A percentile compares a stretch with the other conserved stretches of the same genome.
These are phyloP conservation scores for Hebeloma cylindrosporum DNA, from an alignment of 768 basidiomycete species.

Conservation along the genomic window DNA sequence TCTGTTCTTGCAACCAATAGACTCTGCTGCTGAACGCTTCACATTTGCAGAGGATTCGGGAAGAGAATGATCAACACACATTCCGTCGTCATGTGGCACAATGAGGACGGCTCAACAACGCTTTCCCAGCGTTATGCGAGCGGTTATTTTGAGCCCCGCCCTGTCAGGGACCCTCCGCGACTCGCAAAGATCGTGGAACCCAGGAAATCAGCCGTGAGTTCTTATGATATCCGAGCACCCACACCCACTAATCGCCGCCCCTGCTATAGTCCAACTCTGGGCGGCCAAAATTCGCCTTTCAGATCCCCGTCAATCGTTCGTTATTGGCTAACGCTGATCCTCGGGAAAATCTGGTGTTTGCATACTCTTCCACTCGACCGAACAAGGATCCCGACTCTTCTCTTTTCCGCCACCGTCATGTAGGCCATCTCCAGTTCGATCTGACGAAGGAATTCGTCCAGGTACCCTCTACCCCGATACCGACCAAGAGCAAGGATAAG, in stretches of 20 bases:
- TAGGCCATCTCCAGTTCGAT: constrained; percentile 37
- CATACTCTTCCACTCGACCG: constrained; percentile 36
- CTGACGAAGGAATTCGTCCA: constrained; percentile 30
- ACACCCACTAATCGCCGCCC: constrained; percentile 4
- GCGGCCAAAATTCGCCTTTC: constrained; percentile 39
- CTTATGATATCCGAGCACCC: constrained; percentile 2
- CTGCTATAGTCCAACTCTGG: constrained; percentile 5
- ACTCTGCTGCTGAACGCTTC: constrained; percentile 7
- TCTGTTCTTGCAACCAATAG: background rate
- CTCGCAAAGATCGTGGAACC: constrained; percentile 40
- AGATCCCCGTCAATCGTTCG: constrained; percentile 40
- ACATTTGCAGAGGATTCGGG: constrained; percentile 47
- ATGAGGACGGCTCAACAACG: constrained; percentile 51
- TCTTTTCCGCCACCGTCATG: constrained; percentile 30
- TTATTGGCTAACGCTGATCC: constrained; percentile 24
- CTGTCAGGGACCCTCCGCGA: constrained; percentile 44
- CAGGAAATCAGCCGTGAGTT: constrained; percentile 33
- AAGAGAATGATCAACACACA: constrained; percentile 46
- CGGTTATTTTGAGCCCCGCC: constrained; percentile 47
- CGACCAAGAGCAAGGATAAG: constrained; percentile 9
- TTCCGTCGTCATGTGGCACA: constrained; percentile 57
- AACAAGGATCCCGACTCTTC: constrained; percentile 17
- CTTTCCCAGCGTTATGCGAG: constrained; percentile 57
- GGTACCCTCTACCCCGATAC: background rate
- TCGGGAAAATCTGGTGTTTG: constrained; percentile 40